Evolutionary conservation across 2,329 filamentous ascomycete species (phyloP), one percentile per base, ranked within the genome.

Genomic region (Arthrocladium fulminans): DNA sequence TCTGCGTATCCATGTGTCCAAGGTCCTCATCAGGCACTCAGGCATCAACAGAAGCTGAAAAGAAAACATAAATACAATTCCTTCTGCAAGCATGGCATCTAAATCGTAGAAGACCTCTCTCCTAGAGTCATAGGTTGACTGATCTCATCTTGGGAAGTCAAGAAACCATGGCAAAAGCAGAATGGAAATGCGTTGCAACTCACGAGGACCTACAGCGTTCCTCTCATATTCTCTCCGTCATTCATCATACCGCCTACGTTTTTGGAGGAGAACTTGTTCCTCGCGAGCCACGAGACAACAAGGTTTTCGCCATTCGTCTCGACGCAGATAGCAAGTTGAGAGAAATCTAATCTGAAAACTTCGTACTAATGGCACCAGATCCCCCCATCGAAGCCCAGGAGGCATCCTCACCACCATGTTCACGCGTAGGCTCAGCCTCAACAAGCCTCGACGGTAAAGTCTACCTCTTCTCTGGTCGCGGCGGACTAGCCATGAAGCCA

Each of bases 401-500:
- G 24, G n/a, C 20, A n/a, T 24, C 39, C 12, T 25, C 39, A 27
- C 7, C 39, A 9, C 19, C 39, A 4, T 25, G 3, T 8, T 13
- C 39, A 3, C 39, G 39, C 13, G 39, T 41, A 10, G 88, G 88
- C 17, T 79, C 87, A 56, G 82, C 86, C 27, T 79, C 83, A 0
- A 77, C 82, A 10, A 74, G 80, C 1, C 76, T 92, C 50, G 75
- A 81, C 50, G 74, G 76, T 38, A 80, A 80, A 19, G 80, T 94
- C 59, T 90, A 90, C 66, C 55, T 94, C 35, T 94, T 89, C 65
- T 88, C 86, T 41, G 88, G 88, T 8, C 80, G 86, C 38, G 82
- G 83, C 27, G 84, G 84, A 0, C 66, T 73, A 2, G 79, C 79
- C 23, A 82, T 86, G 77, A 70, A 76, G 1, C 80, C 86, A 0